Percentiles rank a stretch among this genome's conserved stretches.
Evolutionary conservation across 495 filamentous ascomycete genomes (phyloP).

Genomic region (Niebla homalea): DNA sequence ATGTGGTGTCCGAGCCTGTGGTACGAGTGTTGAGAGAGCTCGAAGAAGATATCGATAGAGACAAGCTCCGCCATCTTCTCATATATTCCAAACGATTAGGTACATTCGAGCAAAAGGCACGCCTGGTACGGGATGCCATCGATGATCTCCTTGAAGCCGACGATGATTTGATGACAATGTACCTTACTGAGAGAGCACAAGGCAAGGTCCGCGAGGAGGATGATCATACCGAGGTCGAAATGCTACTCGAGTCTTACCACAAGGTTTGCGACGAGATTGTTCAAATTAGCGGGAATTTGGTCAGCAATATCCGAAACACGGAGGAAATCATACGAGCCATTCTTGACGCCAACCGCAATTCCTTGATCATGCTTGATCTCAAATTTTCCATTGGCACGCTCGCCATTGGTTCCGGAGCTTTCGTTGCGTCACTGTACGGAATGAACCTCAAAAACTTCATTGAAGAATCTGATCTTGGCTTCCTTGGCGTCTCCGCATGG

Average conservation of each 20-base stretch:
- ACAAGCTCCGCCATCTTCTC: slow-evolving; percentile 78
- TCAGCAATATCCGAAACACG: slow-evolving; percentile 92
- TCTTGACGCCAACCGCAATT: slow-evolving; percentile 92
- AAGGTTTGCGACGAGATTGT: slow-evolving; percentile 98
- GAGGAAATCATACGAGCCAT: slow-evolving; percentile 98
- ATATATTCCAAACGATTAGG: slow-evolving; percentile 91
- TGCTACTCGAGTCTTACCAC: slow-evolving; percentile 92
- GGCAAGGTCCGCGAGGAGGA: slow-evolving; percentile 65
- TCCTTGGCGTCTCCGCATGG: slow-evolving; percentile 54
- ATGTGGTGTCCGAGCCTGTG: slow-evolving; percentile 81
- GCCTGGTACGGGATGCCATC: slow-evolving; percentile 85
- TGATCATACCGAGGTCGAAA: slow-evolving; percentile 92
- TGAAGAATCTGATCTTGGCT: slow-evolving; percentile 88
- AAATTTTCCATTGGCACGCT: slow-evolving; percentile 94
- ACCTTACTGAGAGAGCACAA: slow-evolving; percentile 70
- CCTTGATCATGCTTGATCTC: slow-evolving; percentile 92
- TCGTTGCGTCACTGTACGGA: slow-evolving; percentile 92
- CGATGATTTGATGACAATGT: slow-evolving; percentile 91
- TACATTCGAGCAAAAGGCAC: slow-evolving; percentile 94
- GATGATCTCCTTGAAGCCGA: slow-evolving; percentile 96
- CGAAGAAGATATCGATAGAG: slow-evolving; percentile 93
- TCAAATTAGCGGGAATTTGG: slow-evolving; percentile 80
- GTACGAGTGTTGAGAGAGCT: slow-evolving; percentile 76
- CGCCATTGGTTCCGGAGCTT: slow-evolving; percentile 80
- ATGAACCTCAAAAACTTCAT: slow-evolving; percentile 99